These are phyloP conservation scores for Thielaviopsis musarum DNA, from an alignment of 2,329 filamentous ascomycete species.

Conservation along the genomic window DNA sequence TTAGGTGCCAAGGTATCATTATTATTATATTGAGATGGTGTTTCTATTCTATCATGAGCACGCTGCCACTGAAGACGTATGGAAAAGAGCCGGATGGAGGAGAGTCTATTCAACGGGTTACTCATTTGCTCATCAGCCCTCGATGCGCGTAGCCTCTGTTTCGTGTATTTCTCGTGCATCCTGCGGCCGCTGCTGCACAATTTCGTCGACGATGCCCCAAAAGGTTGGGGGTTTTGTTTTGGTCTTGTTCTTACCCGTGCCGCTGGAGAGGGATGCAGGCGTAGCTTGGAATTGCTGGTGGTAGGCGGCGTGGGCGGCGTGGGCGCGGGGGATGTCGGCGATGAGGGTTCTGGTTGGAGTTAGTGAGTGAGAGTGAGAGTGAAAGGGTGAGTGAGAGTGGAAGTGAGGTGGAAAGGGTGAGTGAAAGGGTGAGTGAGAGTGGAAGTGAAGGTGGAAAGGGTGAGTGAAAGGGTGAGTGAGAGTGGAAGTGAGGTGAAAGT, in stretches of 20 bases:
- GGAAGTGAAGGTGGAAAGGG: not conserved
- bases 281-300: not conserved
- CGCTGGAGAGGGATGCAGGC: not conserved
- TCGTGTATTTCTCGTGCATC: not conserved
- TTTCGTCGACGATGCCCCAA: not conserved
- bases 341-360: not conserved
- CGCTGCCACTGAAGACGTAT: not conserved
- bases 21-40: not conserved
- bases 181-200: not conserved
- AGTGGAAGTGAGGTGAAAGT: not conserved
- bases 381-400: not conserved
- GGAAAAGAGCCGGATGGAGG: not conserved
- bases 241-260: not conserved
- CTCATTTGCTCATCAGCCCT: not conserved
- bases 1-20: not conserved
- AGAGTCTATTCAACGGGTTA: not conserved
- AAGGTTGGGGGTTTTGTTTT: not conserved
- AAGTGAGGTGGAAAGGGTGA: not conserved
- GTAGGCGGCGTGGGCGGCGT: not conserved
- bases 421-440: not conserved
- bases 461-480: too few species aligned
- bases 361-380: not conserved
- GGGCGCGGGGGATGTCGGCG: not conserved
- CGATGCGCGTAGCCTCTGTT: not conserved
- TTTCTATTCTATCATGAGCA: not conserved